A percentile compares a stretch with the other conserved stretches of the same genome.
Evolutionary conservation across 192 early-diverging fungal species (phyloP).

Genomic region (Gaertneriomyces semiglobifer): DNA sequence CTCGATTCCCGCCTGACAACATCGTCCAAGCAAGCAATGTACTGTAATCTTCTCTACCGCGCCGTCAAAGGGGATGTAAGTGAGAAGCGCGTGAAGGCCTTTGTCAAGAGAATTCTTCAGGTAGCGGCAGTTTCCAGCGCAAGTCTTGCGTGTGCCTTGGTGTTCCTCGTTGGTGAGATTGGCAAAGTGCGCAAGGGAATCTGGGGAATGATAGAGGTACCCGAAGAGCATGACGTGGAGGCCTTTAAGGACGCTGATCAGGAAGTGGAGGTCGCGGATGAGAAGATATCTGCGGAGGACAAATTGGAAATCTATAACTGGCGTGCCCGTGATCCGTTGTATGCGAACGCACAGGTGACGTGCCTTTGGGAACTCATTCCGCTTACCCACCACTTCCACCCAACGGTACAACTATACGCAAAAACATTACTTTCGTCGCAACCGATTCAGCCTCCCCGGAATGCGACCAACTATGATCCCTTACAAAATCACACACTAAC

Average conservation of each 20-base stretch:
- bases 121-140: conserved; percentile 58
- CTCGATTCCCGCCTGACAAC: conserved; percentile 72
- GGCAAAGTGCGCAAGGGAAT: conserved; percentile 53
- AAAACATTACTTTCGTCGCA: conserved; percentile 65
- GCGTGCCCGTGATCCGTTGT: conserved; percentile 82
- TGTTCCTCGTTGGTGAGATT: conserved; percentile 80
- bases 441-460: conserved; percentile 57
- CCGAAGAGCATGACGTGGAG: conserved; percentile 72
- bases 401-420: conserved; percentile 82
- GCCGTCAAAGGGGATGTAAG: conserved; percentile 74
- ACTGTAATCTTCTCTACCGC: conserved; percentile 86
- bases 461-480: conserved; percentile 67
- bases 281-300: background rate
- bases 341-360: conserved; percentile 71
- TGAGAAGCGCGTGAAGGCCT: conserved; percentile 68
- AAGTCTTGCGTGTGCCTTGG: conserved; percentile 78
- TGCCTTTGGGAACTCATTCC: conserved; percentile 87
- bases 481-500: conserved; percentile 85
- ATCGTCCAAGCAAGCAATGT: conserved; percentile 87
- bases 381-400: conserved; percentile 85
- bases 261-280: conserved; percentile 27
- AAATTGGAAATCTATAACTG: conserved; percentile 65
- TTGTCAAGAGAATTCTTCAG: conserved; percentile 89
- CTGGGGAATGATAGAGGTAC: conserved; percentile 57
- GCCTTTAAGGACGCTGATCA: conserved; percentile 56